Evolutionary conservation across 2,329 filamentous ascomycete genomes (phyloP), one percentile per base, ranked within the genome.

Genomic region (Eutypella sp.): DNA sequence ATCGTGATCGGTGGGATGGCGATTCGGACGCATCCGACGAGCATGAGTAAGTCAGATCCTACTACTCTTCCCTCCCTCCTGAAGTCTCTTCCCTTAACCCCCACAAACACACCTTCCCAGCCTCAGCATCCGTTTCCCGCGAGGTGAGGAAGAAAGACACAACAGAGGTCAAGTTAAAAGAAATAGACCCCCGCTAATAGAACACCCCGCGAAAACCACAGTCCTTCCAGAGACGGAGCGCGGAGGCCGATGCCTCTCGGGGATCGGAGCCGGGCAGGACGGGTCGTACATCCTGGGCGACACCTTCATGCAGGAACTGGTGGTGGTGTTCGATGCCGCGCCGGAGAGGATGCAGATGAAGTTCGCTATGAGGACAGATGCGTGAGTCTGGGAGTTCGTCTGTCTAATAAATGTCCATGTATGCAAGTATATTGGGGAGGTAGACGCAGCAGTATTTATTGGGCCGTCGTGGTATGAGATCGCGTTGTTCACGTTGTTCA

Each of bases 291-390:
- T 61, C 25, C 52, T 58, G 2, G 55, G 57, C 7, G 51, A 57
- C 24, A 52, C 52, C 1, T 61, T 61, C 39, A 46, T 59, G 51
- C 51, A 61, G 48, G 54, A 59, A 46, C 52, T 57, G 23, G 45
- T 59, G 13, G 52, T 51, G 7, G 56, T 61, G 6, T 65, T 66
- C 45, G 62, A 67, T 36, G 44, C 62, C 8, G 51, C 48, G 18
- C 55, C 58, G 34, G 50, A 53, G 20, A 60, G 56, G 48, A 62
- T 59, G 58, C 55, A 63, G 54, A 51, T 66, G 39, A 56, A 60
- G 41, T 61, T 61, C 44, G 58, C 60, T 5, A 53, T 59, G 48
- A 48, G 60, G n/a, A 22, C 49, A 9, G 53, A 57, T 45, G 25
- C 25, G 25, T 29, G 25, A 29, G 25, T 7, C 13, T 7, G 13